Evolutionary conservation across 2,329 filamentous ascomycete genomes (phyloP).

Genomic region (Sclerotinia nivalis): DNA sequence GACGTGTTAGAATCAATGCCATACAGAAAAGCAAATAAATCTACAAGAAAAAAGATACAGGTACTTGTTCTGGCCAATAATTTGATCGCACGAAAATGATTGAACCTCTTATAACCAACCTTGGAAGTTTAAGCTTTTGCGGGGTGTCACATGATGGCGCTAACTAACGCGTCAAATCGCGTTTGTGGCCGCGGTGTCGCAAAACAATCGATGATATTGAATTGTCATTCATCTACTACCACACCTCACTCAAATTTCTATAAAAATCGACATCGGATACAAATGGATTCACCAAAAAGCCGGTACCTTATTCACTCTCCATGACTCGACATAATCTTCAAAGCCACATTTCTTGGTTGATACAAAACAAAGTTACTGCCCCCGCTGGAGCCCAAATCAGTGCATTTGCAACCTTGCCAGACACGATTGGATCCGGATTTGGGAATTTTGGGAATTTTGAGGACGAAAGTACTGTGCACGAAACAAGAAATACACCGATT

Average conservation of each 20-base stretch:
- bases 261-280: constrained; percentile 21
- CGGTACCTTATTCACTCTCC: constrained; percentile 32
- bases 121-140: constrained; percentile 7
- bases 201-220: neutral
- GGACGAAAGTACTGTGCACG: constrained; percentile 24
- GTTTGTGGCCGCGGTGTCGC: constrained; percentile 4
- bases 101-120: neutral
- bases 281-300: constrained; percentile 33
- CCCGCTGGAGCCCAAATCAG: constrained; percentile 28
- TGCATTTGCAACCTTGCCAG: constrained; percentile 15
- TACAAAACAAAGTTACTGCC: constrained; percentile 36
- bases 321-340: constrained; percentile 43
- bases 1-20: neutral
- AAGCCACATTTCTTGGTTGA: constrained; percentile 41
- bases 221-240: neutral
- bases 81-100: neutral
- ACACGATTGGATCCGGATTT: constrained; percentile 20
- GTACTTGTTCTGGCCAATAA: neutral
- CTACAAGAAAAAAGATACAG: neutral
- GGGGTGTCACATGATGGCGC: constrained; percentile 12
- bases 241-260: neutral
- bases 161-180: constrained; percentile 12
- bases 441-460: constrained; percentile 22
- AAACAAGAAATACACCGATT: constrained; percentile 19
- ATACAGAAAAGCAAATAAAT: neutral